Base-by-base conservation (phyloP, 257 asterid species). In the Forsythia suspensa region DNA sequence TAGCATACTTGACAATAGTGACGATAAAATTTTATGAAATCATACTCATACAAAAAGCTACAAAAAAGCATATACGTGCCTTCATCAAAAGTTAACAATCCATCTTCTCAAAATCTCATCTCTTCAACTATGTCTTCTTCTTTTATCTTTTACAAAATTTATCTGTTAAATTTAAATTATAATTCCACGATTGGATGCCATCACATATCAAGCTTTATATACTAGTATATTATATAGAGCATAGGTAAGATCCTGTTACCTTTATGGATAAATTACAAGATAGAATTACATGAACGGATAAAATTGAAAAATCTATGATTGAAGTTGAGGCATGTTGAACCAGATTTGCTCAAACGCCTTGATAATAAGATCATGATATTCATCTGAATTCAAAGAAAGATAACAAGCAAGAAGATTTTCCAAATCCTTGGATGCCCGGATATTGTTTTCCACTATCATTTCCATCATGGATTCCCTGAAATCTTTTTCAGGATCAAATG, bases 341-440 rank as follows among this genome's bases (percentile, higher is more conserved):
- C 98, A 93, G 69, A 95, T 88, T 86, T 89, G 96, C 80, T 95
- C 91, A 84, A 95, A 93, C 13, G 97, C 97, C 83, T 88, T 89
- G 74, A 95, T 88, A 4, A 95, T 95, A 8, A 86, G 83, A 5
- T 76, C 86, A 85, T 95, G 99, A 84, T 93, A 95, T 74, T 87
- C 94, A 83, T 87, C 84, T 3, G 94, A 86, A 78, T 95, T 95
- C 61, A 95, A 77, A 0, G 99, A 89, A 38, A 95, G 96, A 72
- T 91, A 95, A 65, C 98, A 93, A 73, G 98, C 96, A 74, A 95
- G 96, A 77, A 95, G 95, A 1, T 95, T 91, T 80, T 93, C 98
- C 75, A 95, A 78, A 8, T 93, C 98, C 83, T 86, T 91, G 0
- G 98, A 87, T 18, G 84, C 86, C 77, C 81, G 83, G 4, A 93